Percentiles rank a stretch among this genome's conserved stretches.
Evolutionary conservation across 306 rosid genomes (phyloP).

Genomic region (Rubus parviflorus): DNA sequence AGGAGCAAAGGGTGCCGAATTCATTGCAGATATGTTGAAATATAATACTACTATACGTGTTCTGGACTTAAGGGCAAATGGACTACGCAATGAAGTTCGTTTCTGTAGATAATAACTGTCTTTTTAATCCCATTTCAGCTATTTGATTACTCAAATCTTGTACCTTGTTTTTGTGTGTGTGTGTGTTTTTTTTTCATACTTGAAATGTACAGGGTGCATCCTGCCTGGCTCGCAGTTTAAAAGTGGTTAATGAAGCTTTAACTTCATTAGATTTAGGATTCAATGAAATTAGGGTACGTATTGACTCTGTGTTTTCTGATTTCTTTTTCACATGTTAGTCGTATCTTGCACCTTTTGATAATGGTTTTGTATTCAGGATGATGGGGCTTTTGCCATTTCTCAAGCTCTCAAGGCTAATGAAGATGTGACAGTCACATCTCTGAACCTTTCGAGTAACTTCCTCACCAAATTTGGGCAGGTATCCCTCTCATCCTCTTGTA

Average conservation of each 20-base stretch:
- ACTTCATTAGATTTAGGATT: conserved; percentile 87
- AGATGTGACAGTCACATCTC: conserved; percentile 71
- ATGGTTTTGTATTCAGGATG: conserved; percentile 61
- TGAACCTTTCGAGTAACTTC: conserved; percentile 81
- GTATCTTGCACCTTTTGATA: conserved; percentile 18
- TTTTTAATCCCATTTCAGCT: background rate
- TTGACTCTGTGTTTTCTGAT: background rate
- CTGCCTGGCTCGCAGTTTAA: conserved; percentile 95
- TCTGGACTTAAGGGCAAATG: conserved; percentile 89
- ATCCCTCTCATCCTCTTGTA: background rate
- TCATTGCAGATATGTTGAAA: conserved; percentile 81
- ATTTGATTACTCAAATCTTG: conserved; percentile 18
- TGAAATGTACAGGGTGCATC: conserved; percentile 71
- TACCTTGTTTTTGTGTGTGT: background rate
- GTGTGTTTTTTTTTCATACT: conserved; percentile 2
- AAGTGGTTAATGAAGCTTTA: conserved; percentile 95
- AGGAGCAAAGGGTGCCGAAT: conserved; percentile 94
- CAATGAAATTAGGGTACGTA: conserved; percentile 89
- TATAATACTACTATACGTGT: conserved; percentile 82
- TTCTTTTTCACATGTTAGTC: conserved; percentile 4
- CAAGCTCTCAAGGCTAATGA: conserved; percentile 96
- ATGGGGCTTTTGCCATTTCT: conserved; percentile 96
- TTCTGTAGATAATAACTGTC: conserved; percentile 1
- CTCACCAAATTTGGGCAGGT: conserved; percentile 98
- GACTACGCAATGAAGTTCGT: conserved; percentile 87